phyloP scores from a whole-genome alignment of 2,329 filamentous ascomycete species.

The Truncatella angustata region DNA sequence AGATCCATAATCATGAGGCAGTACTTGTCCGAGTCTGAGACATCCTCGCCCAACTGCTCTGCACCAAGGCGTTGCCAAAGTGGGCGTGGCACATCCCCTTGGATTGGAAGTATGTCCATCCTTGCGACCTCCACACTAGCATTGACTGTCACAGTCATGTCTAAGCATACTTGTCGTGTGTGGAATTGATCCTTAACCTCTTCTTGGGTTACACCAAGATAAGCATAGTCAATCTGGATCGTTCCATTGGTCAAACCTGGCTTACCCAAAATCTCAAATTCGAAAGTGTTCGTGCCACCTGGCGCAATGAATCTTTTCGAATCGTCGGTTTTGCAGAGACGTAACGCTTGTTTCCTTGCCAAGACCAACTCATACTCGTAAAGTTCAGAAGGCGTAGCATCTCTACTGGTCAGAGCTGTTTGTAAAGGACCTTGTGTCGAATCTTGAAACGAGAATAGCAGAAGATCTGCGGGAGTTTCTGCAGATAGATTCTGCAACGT shows the following conservation, averaged over 20 bases:
- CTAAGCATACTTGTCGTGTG: constrained; percentile 77
- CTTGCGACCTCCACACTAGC: constrained; percentile 80
- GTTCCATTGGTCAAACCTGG: constrained; percentile 76
- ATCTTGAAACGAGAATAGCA: constrained; percentile 87
- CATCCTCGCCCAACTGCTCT: constrained; percentile 29
- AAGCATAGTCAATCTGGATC: constrained; percentile 83
- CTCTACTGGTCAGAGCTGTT: constrained; percentile 70
- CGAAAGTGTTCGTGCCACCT: constrained; percentile 67
- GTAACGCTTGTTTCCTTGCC: constrained; percentile 69
- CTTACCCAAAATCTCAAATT: constrained; percentile 83
- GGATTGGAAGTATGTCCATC: constrained; percentile 75
- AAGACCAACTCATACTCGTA: constrained; percentile 85
- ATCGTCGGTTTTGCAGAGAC: constrained; percentile 49
- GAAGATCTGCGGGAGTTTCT: constrained; percentile 72
- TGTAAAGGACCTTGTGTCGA: constrained; percentile 79
- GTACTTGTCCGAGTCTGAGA: constrained; percentile 56
- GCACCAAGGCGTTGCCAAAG: constrained; percentile 52
- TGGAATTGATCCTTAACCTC: constrained; percentile 74
- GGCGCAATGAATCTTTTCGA: constrained; percentile 62
- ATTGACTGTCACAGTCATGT: constrained; percentile 86
- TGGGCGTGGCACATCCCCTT: constrained; percentile 60
- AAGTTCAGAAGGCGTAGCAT: constrained; percentile 73
- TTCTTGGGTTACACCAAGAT: constrained; percentile 68
- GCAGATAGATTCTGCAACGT: constrained; percentile 75
- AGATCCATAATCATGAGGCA: constrained; percentile 82